Evolutionary conservation across 164 flowering plant genomes (phyloP).

Genomic region (Houttuynia cordata): DNA sequence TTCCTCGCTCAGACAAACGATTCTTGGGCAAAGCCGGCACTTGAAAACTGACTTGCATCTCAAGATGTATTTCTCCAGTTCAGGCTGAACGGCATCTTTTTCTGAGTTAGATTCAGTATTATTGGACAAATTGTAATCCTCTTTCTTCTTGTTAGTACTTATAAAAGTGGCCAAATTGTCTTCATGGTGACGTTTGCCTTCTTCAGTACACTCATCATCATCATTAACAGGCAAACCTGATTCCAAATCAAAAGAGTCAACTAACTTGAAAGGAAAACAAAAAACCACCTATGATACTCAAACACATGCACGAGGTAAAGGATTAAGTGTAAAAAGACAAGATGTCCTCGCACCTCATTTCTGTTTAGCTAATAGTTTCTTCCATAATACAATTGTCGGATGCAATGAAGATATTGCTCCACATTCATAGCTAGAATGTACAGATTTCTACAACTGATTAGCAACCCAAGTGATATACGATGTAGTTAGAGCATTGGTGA

Average conservation of each 20-base stretch:
- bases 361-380: background rate
- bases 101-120: background rate
- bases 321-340: background rate
- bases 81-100: slow-evolving; percentile 2
- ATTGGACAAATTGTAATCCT: background rate
- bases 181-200: slow-evolving; percentile 7
- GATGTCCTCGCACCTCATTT: background rate
- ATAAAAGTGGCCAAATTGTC: slow-evolving; percentile 3
- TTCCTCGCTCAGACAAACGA: slow-evolving; percentile 71
- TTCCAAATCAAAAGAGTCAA: background rate
- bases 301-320: background rate
- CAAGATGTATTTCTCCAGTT: slow-evolving; percentile 32
- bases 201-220: slow-evolving; percentile 17
- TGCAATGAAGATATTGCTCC: too few species aligned
- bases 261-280: background rate
- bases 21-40: slow-evolving; percentile 79
- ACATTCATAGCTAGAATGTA: too few species aligned
- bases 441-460: too few species aligned
- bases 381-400: too few species aligned
- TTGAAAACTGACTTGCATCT: slow-evolving; percentile 62
- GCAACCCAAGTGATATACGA: too few species aligned
- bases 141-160: slow-evolving; percentile 1
- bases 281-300: background rate
- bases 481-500: too few species aligned
- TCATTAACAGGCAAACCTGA: slow-evolving; percentile 10